Evolutionary conservation across 495 filamentous ascomycete genomes (phyloP).

Genomic region (Evernia prunastri): DNA sequence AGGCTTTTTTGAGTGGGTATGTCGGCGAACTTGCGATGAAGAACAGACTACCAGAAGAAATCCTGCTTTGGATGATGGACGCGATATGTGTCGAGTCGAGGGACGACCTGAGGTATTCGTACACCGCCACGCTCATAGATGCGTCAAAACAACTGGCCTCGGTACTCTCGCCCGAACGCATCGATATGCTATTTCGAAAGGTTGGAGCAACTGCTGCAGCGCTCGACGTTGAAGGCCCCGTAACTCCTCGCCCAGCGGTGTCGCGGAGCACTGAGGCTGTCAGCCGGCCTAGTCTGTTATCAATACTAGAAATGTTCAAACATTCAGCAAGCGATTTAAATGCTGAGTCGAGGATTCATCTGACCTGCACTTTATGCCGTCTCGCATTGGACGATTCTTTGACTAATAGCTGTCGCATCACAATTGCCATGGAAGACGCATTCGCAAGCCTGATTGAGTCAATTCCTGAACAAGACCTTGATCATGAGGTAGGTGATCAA

Average conservation of each 20-base stretch:
- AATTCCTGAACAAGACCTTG: constrained; percentile 30
- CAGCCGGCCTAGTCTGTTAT: constrained; percentile 24
- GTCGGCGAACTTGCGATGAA: constrained; percentile 52
- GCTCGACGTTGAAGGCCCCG: constrained; percentile 16
- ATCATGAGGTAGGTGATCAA: constrained; percentile 31
- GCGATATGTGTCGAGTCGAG: constrained; percentile 56
- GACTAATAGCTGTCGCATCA: constrained; percentile 36
- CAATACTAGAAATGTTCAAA: constrained; percentile 34
- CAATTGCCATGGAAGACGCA: constrained; percentile 41
- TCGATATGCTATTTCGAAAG: constrained; percentile 22
- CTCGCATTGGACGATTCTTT: constrained; percentile 54
- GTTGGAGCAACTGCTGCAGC: constrained; percentile 24
- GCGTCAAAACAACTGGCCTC: constrained; percentile 13
- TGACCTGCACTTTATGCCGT: constrained; percentile 36
- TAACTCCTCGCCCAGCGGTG: constrained; percentile 8
- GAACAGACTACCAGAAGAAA: constrained; percentile 56
- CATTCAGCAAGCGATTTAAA: constrained; percentile 33
- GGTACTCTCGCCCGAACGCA: constrained; percentile 11
- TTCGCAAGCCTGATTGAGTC: constrained; percentile 39
- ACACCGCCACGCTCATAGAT: constrained; percentile 45
- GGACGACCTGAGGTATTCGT: constrained; percentile 58
- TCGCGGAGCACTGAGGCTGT: constrained; percentile 6
- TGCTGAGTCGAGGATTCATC: constrained; percentile 28
- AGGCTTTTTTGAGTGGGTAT: constrained; percentile 63
- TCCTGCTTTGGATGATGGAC: constrained; percentile 67